Conservation (phyloP, 768 basidiomycete genomes). For the Strobilomyces dryophilus region DNA sequence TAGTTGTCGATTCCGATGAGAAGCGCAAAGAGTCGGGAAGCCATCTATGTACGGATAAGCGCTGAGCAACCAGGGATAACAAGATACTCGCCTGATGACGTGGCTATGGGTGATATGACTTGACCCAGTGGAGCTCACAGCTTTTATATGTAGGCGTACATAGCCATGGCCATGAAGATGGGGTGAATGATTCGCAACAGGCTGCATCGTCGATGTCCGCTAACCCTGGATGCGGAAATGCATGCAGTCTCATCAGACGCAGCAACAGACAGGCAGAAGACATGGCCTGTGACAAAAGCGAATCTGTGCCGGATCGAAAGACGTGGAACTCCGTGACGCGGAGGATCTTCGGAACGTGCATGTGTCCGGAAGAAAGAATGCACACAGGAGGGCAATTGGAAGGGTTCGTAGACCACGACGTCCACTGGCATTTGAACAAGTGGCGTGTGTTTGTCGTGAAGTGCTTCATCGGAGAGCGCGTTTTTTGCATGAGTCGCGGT, state of each 20-base stretch:
- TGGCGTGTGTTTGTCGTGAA: not conserved
- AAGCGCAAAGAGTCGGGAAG: constrained; percentile 55
- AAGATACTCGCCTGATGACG: constrained; percentile 9
- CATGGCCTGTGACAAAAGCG: constrained; percentile 4
- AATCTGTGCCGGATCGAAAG: constrained; percentile 1
- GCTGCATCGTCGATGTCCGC: constrained; percentile 1
- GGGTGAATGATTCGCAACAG: not conserved
- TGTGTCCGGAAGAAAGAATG: not conserved
- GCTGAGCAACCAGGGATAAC: not conserved
- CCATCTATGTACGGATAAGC: constrained; percentile 30
- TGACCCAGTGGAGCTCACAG: not conserved
- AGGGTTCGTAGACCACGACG: too few species aligned
- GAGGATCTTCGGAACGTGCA: not conserved
- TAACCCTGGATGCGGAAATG: constrained; percentile 19
- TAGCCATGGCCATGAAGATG: not conserved
- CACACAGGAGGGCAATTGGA: not conserved
- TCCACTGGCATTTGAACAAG: not conserved
- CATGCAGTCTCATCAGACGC: constrained; percentile 10
- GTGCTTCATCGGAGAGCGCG: not conserved
- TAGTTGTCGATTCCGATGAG: constrained; percentile 69
- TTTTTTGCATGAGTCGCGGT: not conserved
- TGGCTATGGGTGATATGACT: not conserved
- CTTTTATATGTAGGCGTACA: constrained; percentile 17
- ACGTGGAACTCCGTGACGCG: not conserved
- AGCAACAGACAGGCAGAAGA: not conserved